These are phyloP conservation scores for Sarocladiaceae sp. DNA, from an alignment of 2,329 filamentous ascomycete species.

Conservation along the genomic window DNA sequence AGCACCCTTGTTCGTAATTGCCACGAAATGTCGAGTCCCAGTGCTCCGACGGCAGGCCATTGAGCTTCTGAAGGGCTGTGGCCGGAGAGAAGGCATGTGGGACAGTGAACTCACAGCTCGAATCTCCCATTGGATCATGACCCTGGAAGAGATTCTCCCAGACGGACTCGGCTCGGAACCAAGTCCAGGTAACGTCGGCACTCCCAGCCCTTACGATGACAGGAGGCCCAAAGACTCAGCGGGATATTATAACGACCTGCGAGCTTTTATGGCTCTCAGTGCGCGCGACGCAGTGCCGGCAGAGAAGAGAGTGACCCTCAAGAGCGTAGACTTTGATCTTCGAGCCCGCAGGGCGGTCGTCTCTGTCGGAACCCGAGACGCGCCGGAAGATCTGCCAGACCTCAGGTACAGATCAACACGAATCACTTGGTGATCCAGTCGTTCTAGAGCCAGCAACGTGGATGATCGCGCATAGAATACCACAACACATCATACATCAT, in stretches of 20 bases:
- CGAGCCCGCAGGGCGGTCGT: conserved; percentile 43
- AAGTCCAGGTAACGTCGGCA: not conserved
- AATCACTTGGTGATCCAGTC: conserved; percentile 38
- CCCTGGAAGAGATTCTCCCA: conserved; percentile 41
- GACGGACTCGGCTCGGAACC: not conserved
- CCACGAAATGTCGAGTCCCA: conserved; percentile 57
- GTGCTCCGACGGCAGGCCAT: conserved; percentile 53
- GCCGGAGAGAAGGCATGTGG: conserved; percentile 63
- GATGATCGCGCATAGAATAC: too few relatives aligned
- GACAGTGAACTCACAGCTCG: conserved; percentile 54
- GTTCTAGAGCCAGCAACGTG: not conserved
- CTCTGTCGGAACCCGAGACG: conserved; percentile 46
- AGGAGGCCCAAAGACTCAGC: not conserved
- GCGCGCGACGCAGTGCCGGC: conserved; percentile 32
- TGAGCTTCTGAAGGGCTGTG: conserved; percentile 51
- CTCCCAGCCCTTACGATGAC: not conserved
- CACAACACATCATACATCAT: too few relatives aligned
- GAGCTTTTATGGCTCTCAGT: not conserved
- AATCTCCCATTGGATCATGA: conserved; percentile 49
- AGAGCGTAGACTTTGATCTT: conserved; percentile 50
- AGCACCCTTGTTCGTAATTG: conserved; percentile 58
- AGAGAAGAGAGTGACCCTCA: conserved; percentile 49
- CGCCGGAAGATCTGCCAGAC: conserved; percentile 34
- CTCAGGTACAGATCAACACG: conserved; percentile 36
- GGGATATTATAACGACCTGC: not conserved